A percentile compares a stretch with the other conserved stretches of the same genome.
Conservation (phyloP, 345 rosid genomes). For the Lepidium africanum region DNA sequence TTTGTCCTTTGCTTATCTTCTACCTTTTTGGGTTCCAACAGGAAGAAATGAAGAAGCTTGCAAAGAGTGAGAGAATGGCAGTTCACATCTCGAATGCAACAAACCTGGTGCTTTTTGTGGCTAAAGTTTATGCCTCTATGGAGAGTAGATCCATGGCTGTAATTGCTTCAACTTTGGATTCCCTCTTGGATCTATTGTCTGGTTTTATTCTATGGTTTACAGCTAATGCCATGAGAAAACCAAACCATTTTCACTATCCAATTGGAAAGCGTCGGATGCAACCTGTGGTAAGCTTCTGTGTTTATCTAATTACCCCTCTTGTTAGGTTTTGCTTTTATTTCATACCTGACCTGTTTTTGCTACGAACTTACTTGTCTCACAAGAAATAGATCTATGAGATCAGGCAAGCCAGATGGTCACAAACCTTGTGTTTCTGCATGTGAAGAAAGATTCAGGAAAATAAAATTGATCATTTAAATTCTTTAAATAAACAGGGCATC, state of each 20-base stretch:
- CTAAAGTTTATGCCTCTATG: constrained; percentile 67
- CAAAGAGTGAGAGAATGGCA: constrained; percentile 59
- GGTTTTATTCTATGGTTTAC: constrained; percentile 93
- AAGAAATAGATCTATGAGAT: background rate
- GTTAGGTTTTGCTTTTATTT: background rate
- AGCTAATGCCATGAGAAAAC: constrained; percentile 67
- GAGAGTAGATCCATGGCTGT: constrained; percentile 79
- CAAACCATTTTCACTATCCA: constrained; percentile 67
- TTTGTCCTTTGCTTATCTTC: background rate
- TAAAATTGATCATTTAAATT: background rate
- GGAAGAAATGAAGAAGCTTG: constrained; percentile 74
- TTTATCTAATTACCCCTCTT: background rate
- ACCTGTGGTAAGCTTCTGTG: constrained; percentile 55
- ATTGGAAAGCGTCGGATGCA: constrained; percentile 88
- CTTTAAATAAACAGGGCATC: constrained; percentile 36
- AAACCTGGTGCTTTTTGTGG: constrained; percentile 59
- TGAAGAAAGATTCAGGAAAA: background rate
- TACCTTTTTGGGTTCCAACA: constrained; percentile 11
- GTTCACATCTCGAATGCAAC: constrained; percentile 54
- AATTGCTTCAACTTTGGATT: constrained; percentile 84
- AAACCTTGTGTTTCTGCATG: background rate
- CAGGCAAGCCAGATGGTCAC: background rate
- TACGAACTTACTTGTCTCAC: background rate
- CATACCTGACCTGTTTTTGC: background rate
- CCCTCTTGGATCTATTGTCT: constrained; percentile 75